Conservation (phyloP, 2,329 filamentous ascomycete species). For the Talaromyces sp. region DNA sequence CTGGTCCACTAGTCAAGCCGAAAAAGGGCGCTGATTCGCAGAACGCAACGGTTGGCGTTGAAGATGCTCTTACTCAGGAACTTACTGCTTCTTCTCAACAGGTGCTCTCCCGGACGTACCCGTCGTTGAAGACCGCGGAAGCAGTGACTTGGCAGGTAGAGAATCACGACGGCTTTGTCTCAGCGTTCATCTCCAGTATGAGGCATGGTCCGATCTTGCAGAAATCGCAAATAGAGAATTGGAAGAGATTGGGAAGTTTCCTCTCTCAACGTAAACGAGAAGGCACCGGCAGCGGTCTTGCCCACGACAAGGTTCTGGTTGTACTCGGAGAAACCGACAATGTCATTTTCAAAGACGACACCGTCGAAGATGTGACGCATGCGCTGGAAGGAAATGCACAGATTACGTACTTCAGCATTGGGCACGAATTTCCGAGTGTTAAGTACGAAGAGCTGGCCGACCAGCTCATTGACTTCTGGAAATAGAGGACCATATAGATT, state of each 20-base stretch:
- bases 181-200: conserved; percentile 68
- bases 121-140: conserved; percentile 55
- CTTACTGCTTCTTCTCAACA: conserved; percentile 32
- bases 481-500: conserved; percentile 1
- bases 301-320: conserved; percentile 56
- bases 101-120: conserved; percentile 51
- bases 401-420: conserved; percentile 57
- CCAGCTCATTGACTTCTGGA: conserved; percentile 47
- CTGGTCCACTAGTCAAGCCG: conserved; percentile 36
- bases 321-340: conserved; percentile 64
- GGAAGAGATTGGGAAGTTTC: conserved; percentile 54
- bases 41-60: conserved; percentile 34
- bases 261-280: conserved; percentile 43
- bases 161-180: conserved; percentile 63
- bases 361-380: conserved; percentile 57
- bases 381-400: conserved; percentile 59
- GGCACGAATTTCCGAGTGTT: conserved; percentile 67
- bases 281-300: conserved; percentile 27
- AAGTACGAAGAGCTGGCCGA: conserved; percentile 57
- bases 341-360: conserved; percentile 63
- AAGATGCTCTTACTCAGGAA: conserved; percentile 41
- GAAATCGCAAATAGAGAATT: conserved; percentile 54
- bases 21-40: conserved; percentile 30
- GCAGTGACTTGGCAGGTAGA: conserved; percentile 68
- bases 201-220: conserved; percentile 65